Evolutionary conservation across 2,329 filamentous ascomycete genomes (phyloP).

Genomic region (Fusarium devonianum): DNA sequence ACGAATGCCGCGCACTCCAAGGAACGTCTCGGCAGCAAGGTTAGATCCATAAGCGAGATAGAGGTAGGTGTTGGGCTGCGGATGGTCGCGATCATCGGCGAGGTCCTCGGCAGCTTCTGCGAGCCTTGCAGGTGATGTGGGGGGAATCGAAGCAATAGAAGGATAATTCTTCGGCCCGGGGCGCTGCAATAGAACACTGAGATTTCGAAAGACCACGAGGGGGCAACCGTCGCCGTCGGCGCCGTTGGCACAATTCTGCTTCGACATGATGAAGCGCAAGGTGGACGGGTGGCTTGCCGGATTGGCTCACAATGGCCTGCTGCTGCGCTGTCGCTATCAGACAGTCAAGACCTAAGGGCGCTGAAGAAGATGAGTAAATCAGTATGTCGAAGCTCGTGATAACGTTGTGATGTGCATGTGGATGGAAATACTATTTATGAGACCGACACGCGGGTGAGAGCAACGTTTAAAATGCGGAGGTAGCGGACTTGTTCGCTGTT

Average conservation of each 20-base stretch:
- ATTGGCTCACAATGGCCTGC: constrained; percentile 18
- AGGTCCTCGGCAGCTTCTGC: constrained; percentile 41
- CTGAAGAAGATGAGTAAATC: background rate
- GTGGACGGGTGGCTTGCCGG: background rate
- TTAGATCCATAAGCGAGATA: constrained; percentile 95
- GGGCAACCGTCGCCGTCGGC: constrained; percentile 15
- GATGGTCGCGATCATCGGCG: constrained; percentile 32
- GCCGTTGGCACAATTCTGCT: constrained; percentile 3
- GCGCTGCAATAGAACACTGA: constrained; percentile 28
- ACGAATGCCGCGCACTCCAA: constrained; percentile 76
- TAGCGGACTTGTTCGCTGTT: constrained; percentile 6
- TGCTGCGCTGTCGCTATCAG: constrained; percentile 2
- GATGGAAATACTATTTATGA: constrained; percentile 8
- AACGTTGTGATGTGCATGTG: background rate
- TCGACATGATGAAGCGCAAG: constrained; percentile 25
- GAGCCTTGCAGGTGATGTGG: constrained; percentile 42
- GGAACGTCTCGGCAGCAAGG: constrained; percentile 80
- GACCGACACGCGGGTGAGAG: constrained; percentile 7
- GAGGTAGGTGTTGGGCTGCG: constrained; percentile 62
- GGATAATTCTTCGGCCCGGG: constrained; percentile 39
- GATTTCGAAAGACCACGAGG: constrained; percentile 38
- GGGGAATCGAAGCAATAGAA: constrained; percentile 44
- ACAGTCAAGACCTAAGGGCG: background rate
- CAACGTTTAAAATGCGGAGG: constrained; percentile 25
- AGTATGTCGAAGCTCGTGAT: background rate